Evolutionary conservation across 1,284 basidiomycete genomes (phyloP).

Genomic region (Athelia sp.): DNA sequence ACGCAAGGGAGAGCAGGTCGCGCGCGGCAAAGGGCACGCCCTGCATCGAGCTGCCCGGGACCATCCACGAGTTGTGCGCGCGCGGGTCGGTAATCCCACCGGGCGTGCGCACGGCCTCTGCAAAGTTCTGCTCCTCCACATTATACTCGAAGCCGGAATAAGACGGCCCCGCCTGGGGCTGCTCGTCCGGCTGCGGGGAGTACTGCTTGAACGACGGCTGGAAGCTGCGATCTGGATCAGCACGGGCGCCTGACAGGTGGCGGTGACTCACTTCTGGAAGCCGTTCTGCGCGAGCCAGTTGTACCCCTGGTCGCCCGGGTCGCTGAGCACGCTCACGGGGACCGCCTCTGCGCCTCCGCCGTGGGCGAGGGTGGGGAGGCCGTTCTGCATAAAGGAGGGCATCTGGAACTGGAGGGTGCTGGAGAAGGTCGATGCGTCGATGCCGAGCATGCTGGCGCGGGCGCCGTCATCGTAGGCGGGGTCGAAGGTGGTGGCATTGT

Average conservation of each 20-base stretch:
- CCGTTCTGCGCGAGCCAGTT: conserved; percentile 47
- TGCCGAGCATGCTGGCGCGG: neutral
- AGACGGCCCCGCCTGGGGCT: no score
- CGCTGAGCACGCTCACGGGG: conserved; percentile 37
- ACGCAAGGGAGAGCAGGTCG: neutral
- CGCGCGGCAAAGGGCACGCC: neutral
- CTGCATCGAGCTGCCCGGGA: neutral
- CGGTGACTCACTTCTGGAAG: conserved; percentile 20
- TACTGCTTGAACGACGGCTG: neutral
- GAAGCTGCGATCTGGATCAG: neutral
- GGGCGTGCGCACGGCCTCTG: no score
- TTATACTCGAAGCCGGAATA: no score
- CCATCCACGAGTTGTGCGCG: conserved; percentile 3
- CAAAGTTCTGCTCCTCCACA: no score
- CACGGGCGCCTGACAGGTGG: neutral
- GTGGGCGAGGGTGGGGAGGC: conserved; percentile 51
- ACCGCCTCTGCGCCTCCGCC: conserved; percentile 72
- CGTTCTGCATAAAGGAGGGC: conserved; percentile 55
- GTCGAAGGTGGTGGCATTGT: neutral
- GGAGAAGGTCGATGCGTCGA: conserved; percentile 9
- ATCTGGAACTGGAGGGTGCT: conserved; percentile 52
- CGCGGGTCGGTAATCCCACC: conserved; percentile 1
- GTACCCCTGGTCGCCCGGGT: conserved; percentile 26
- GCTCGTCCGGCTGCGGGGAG: no score
- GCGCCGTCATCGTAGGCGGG: neutral